Evolutionary conservation across 2,329 filamentous ascomycete genomes (phyloP).

Genomic region (Diaporthe amygdali): DNA sequence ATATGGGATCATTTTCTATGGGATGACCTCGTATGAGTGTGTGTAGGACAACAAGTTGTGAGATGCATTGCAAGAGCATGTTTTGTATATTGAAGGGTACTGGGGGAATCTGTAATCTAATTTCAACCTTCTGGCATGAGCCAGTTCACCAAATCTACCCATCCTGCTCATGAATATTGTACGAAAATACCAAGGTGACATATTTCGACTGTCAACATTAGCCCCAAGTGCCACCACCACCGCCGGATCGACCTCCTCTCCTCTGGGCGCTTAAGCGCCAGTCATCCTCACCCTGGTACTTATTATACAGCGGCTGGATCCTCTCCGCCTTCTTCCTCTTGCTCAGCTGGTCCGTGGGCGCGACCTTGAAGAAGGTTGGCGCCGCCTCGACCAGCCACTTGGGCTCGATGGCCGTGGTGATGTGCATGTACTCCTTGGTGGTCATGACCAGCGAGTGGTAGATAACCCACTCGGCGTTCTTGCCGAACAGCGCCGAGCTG

Average conservation of each 20-base stretch:
- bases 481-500: conserved; percentile 88
- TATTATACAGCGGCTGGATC: conserved; percentile 94
- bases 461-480: conserved; percentile 94
- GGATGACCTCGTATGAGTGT: too few species aligned
- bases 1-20: neutral
- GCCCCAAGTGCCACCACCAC: conserved; percentile 91
- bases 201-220: conserved; percentile 44
- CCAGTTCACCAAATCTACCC: too few species aligned
- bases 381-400: conserved; percentile 94
- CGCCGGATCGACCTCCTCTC: conserved; percentile 81
- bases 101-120: neutral
- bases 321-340: conserved; percentile 94
- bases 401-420: conserved; percentile 89
- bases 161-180: too few species aligned
- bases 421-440: conserved; percentile 98
- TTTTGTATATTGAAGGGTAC: neutral
- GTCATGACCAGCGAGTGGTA: conserved; percentile 92
- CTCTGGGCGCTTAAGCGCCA: conserved; percentile 92
- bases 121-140: too few species aligned
- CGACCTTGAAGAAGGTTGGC: conserved; percentile 99
- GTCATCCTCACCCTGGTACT: conserved; percentile 90
- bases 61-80: too few species aligned
- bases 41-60: too few species aligned
- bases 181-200: neutral
- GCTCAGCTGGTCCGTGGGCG: conserved; percentile 81